Evolutionary conservation across 345 rosid species (phyloP), one percentile per base, ranked within the genome.

Genomic region (Stellera chamaejasme): DNA sequence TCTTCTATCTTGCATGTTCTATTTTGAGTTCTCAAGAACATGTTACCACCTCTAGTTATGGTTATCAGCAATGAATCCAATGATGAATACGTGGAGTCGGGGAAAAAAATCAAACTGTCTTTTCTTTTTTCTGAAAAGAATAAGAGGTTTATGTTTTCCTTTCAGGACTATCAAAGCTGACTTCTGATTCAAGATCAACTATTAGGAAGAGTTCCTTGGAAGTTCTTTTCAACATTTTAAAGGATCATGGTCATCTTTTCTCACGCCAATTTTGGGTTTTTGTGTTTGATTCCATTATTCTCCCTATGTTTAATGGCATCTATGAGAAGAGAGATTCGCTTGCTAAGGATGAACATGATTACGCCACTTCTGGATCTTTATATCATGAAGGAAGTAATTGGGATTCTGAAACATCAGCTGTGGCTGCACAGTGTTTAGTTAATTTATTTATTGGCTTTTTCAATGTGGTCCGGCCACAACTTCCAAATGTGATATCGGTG

Each of bases 181-280:
- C 96, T 45, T 82, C 85, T 42, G 96, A 82, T 81, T 79, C 96
- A 52, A 78, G 96, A 81, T 67, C 76, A 55, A 76, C 85, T 48
- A 92, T 92, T 62, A 83, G 87, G 56, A 92, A 81, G 77, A 86
- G 90, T 79, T 77, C 98, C 41, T 65, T 88, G 76, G 95, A 92
- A 81, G 90, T 92, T 50, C 88, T 92, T 67, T 88, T 92, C 69
- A 82, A 86, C 74, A 88, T 92, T 72, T 74, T 92, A n/a, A 88
- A 79, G 74, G 96, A 92, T 74, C 98, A 92, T 54, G 98, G 98
- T 47, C 88, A 84, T 75, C 82, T 88, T 45, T 92, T 92, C 79
- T 82, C 96, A n/a, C 69, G 54, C 50, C 68, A 79, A 41, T 84
- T 88, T 66, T 88, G 93, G 96, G 60, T 59, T 42, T 73, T 74